Evolutionary conservation across 2,329 filamentous ascomycete species (phyloP).

Genomic region (Chaetomiaceae sp.): DNA sequence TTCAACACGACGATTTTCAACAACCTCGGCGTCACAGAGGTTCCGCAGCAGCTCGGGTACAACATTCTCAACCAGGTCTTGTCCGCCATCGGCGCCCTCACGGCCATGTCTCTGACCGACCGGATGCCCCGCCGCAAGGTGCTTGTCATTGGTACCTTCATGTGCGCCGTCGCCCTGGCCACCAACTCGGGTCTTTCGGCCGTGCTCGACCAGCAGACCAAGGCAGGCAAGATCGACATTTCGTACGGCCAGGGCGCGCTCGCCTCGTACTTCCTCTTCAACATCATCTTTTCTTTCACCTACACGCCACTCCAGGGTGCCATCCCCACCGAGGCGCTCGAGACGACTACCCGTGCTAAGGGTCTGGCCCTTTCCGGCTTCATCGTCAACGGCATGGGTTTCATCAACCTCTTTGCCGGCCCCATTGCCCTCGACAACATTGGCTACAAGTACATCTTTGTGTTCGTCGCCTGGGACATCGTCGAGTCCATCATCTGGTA

Average conservation of each 20-base stretch:
- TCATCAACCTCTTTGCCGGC: constrained; percentile 46
- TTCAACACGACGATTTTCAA: constrained; percentile 47
- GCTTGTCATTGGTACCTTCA: constrained; percentile 41
- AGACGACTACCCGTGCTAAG: constrained; percentile 46
- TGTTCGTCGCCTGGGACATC: constrained; percentile 47
- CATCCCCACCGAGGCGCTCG: constrained; percentile 44
- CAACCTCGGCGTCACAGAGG: constrained; percentile 35
- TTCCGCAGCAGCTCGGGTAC: constrained; percentile 40
- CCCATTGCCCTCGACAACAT: constrained; percentile 45
- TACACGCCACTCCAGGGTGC: constrained; percentile 48
- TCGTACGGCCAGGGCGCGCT: constrained; percentile 41
- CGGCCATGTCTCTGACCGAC: constrained; percentile 42
- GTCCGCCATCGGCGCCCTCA: constrained; percentile 42
- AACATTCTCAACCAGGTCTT: constrained; percentile 46
- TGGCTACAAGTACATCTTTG: constrained; percentile 40
- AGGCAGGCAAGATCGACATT: constrained; percentile 29
- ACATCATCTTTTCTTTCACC: constrained; percentile 46
- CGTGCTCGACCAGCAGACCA: constrained; percentile 31
- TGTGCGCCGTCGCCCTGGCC: constrained; percentile 40
- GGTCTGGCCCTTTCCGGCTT: constrained; percentile 43
- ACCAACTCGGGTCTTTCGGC: constrained; percentile 44
- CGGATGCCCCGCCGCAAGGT: constrained; percentile 45
- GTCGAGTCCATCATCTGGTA: constrained; percentile 42
- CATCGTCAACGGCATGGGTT: constrained; percentile 42
- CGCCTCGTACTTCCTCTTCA: constrained; percentile 47